Conservation (phyloP, 2,329 filamentous ascomycete genomes). For the Paraconiothyrium sp. region DNA sequence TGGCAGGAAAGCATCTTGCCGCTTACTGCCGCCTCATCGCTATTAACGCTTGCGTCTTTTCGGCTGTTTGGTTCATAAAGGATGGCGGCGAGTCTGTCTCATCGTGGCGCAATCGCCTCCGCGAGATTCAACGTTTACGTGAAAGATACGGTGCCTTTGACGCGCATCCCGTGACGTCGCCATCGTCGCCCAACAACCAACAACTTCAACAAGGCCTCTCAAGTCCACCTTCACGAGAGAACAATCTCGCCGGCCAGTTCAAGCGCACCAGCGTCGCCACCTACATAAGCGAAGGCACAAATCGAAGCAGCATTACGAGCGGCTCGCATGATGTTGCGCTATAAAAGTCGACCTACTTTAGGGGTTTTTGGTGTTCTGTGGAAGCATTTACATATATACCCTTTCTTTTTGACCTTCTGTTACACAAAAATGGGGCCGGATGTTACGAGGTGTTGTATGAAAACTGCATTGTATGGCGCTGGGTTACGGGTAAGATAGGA, state of each 20-base stretch:
- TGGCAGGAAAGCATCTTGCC: constrained; percentile 83
- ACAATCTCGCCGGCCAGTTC: constrained; percentile 39
- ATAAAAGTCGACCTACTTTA: neutral
- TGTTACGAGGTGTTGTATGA: neutral
- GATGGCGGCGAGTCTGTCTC: constrained; percentile 84
- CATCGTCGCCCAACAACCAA: constrained; percentile 33
- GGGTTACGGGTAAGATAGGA: neutral
- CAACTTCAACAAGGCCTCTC: constrained; percentile 29
- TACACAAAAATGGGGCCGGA: constrained; percentile 5
- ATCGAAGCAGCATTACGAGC: constrained; percentile 48
- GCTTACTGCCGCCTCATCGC: constrained; percentile 88
- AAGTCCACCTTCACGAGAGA: constrained; percentile 40
- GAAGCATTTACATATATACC: constrained; percentile 27
- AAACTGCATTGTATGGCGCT: constrained; percentile 12
- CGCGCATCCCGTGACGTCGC: constrained; percentile 24
- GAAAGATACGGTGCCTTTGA: constrained; percentile 60
- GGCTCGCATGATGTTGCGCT: constrained; percentile 40
- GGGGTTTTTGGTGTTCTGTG: constrained; percentile 15
- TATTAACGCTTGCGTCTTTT: constrained; percentile 93
- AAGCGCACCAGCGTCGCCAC: constrained; percentile 49
- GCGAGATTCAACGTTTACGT: constrained; percentile 83
- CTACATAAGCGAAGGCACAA: constrained; percentile 49
- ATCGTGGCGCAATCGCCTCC: constrained; percentile 86
- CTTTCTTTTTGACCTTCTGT: constrained; percentile 13
- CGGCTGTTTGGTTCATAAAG: constrained; percentile 83